A percentile compares a stretch with the other conserved stretches of the same genome.
Evolutionary conservation across 257 asterid genomes (phyloP).

Genomic region (Plectranthus barbatus): DNA sequence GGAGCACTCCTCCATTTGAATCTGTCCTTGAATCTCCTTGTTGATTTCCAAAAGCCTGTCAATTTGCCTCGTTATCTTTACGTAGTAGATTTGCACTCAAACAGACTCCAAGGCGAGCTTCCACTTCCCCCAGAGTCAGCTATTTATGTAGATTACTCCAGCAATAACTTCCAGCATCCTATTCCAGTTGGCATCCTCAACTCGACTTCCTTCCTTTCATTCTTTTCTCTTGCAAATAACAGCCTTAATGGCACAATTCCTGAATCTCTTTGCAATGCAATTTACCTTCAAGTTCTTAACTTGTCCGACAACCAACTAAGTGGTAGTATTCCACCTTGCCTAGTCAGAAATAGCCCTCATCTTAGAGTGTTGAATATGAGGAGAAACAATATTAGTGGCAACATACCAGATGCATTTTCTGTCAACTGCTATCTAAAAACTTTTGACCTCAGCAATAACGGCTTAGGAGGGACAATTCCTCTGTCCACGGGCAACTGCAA

Average conservation of each 20-base stretch:
- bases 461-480: constrained; percentile 35
- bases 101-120: constrained; percentile 26
- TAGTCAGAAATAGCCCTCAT: neutral
- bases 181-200: constrained; percentile 25
- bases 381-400: constrained; percentile 22
- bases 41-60: constrained; percentile 26
- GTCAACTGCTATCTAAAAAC: constrained; percentile 23
- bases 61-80: neutral
- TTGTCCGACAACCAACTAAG: constrained; percentile 26
- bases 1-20: constrained; percentile 19
- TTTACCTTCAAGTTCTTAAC: constrained; percentile 36
- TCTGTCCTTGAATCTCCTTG: constrained; percentile 36
- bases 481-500: constrained; percentile 30
- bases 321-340: constrained; percentile 40
- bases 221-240: constrained; percentile 37
- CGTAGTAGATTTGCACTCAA: constrained; percentile 28
- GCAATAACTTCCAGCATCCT: constrained; percentile 20
- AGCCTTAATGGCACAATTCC: constrained; percentile 28
- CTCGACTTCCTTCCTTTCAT: neutral
- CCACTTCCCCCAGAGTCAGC: constrained; percentile 25
- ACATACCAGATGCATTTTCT: constrained; percentile 25
- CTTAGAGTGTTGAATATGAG: constrained; percentile 36
- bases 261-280: constrained; percentile 27
- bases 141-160: constrained; percentile 36
- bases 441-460: constrained; percentile 34